A percentile compares a stretch with the other conserved stretches of the same genome.
Conservation (phyloP, 108 stramenopile species). For the Skeletonema grethae region DNA sequence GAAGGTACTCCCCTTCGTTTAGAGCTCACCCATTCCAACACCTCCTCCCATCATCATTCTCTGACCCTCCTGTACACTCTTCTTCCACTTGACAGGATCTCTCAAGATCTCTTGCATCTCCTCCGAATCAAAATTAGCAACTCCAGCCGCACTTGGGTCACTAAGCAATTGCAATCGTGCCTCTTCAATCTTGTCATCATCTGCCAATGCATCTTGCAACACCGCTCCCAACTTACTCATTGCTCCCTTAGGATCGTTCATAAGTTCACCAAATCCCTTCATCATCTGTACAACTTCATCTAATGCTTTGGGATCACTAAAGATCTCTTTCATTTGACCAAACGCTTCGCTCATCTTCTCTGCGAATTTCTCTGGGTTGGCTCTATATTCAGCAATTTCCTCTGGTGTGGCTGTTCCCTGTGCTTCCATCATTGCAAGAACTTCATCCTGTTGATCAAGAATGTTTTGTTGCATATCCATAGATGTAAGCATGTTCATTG, state of each 20-base stretch:
- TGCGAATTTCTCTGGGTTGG: conserved; percentile 76
- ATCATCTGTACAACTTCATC: conserved; percentile 65
- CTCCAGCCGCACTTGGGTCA: conserved; percentile 53
- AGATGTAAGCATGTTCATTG: conserved; percentile 66
- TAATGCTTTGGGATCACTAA: conserved; percentile 67
- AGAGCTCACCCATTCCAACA: conserved; percentile 53
- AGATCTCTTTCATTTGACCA: conserved; percentile 69
- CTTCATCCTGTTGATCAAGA: conserved; percentile 65
- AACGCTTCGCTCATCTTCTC: conserved; percentile 77
- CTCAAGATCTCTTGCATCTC: conserved; percentile 76
- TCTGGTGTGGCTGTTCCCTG: conserved; percentile 64
- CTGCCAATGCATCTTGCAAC: conserved; percentile 48
- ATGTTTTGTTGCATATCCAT: conserved; percentile 49
- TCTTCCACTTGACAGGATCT: conserved; percentile 77
- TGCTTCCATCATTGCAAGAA: conserved; percentile 65
- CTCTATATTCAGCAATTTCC: conserved; percentile 71
- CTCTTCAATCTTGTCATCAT: conserved; percentile 85
- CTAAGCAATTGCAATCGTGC: conserved; percentile 67
- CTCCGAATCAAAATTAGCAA: conserved; percentile 58
- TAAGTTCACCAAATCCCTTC: conserved; percentile 59
- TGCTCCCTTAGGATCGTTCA: conserved; percentile 62
- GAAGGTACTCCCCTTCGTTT: background rate
- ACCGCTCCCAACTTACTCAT: conserved; percentile 54
- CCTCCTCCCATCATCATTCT: conserved; percentile 37
- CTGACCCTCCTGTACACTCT: conserved; percentile 73